Base-by-base conservation (phyloP, 768 basidiomycete genomes). In the Dentipellis sp. region DNA sequence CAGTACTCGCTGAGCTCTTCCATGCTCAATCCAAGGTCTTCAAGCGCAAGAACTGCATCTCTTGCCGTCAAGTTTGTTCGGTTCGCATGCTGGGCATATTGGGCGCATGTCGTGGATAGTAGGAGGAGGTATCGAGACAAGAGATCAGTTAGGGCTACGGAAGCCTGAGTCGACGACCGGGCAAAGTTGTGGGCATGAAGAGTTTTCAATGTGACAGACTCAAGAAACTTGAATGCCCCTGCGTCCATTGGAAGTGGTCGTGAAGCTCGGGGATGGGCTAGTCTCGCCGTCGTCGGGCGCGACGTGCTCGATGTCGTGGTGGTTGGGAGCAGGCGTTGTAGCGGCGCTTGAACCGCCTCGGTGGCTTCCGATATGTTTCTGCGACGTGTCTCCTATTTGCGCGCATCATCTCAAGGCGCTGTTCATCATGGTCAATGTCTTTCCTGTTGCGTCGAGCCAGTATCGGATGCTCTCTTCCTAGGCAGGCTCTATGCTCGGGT, bases 171-270 rank as follows among this genome's bases (percentile, higher is more conserved):
- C 2, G 91, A 92, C 0, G 89, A 78, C 52, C 87, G 79, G 38
- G 85, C 81, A 70, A 93, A 92, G 59, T 77, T 77, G 61, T 91
- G 82, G 0, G 88, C 84, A 60, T 91, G 88, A 14, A 91, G 76
- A 16, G 87, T 85, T 54, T 82, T 79, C 66, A 83, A 76, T 1
- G 81, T 78, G 0, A 79, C 81, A 3, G 83, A 75, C 70, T 89
- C 87, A 57, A 90, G 75, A 55, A 88, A 67, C 63, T 80, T 84
- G 58, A 77, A 72, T 0, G 81, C 72, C 23, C 78, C 78, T 56
- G 68, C 66, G 58, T 86, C 81, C 82, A 81, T 83, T 47, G 55
- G 3, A 37, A 12, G 51, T 40, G 51, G 45, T 57, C 35, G 29
- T 48, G 0, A 48, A 40, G 48, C 5, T 35, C 49, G 47, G 9